phyloP scores from a whole-genome alignment of 1,284 basidiomycete species.

The Chalciporus sp. region DNA sequence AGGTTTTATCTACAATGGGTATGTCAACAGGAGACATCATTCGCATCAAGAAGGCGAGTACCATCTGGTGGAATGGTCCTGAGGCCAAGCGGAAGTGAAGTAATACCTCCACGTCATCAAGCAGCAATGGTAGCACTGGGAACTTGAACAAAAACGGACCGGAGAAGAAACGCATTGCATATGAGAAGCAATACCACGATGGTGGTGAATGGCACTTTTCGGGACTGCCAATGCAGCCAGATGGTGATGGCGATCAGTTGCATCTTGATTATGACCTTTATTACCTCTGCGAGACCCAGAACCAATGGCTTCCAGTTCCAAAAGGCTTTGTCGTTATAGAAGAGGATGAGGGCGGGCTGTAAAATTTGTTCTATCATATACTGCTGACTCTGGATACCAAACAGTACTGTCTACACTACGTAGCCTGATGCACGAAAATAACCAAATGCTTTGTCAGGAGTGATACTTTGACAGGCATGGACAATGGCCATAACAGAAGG shows the following conservation, averaged over 20 bases:
- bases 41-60: constrained; percentile 15
- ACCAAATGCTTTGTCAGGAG: constrained; percentile 2
- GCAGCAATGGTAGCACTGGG: too few species aligned
- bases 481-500: background rate
- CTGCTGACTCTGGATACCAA: too few species aligned
- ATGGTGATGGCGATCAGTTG: too few species aligned
- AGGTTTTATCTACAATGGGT: constrained; percentile 1
- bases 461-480: constrained; percentile 7
- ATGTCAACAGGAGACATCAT: constrained; percentile 15
- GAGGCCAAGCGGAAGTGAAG: constrained; percentile 14
- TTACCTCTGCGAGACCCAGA: background rate
- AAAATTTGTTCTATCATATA: too few species aligned
- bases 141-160: too few species aligned
- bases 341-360: too few species aligned
- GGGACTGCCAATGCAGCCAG: background rate
- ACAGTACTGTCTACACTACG: too few species aligned
- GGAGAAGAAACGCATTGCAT: background rate
- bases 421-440: constrained; percentile 4
- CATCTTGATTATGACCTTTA: constrained; percentile 3
- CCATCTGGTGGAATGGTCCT: constrained; percentile 16
- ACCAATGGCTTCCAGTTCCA: constrained; percentile 3
- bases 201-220: background rate
- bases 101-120: too few species aligned
- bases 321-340: background rate
- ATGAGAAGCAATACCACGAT: constrained; percentile 9